Evolutionary conservation across 2,329 filamentous ascomycete species (phyloP).

Genomic region (Penicillium sp.): DNA sequence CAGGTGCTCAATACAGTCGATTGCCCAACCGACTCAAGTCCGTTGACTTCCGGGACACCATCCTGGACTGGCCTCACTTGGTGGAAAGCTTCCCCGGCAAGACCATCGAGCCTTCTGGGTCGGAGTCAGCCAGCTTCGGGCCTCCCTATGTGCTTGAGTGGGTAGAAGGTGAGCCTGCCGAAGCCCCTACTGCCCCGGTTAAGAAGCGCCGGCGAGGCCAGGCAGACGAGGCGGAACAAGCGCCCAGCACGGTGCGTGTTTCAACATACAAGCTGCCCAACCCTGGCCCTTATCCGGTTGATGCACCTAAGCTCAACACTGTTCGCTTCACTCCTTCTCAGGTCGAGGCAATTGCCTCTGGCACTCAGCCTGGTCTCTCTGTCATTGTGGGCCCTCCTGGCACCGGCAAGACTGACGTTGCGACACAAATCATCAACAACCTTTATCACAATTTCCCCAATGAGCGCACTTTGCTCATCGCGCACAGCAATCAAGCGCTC

Average conservation of each 20-base stretch:
- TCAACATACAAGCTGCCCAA: conserved; percentile 87
- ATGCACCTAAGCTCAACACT: conserved; percentile 72
- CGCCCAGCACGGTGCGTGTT: conserved; percentile 66
- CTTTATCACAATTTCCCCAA: conserved; percentile 96
- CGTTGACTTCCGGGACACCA: conserved; percentile 89
- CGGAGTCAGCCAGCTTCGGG: conserved; percentile 66
- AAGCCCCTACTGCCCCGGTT: conserved; percentile 56
- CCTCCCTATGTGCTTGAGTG: conserved; percentile 83
- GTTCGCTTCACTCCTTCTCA: conserved; percentile 89
- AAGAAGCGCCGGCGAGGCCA: conserved; percentile 84
- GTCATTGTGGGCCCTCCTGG: conserved; percentile 92
- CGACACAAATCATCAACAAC: conserved; percentile 97
- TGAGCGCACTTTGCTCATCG: conserved; percentile 85
- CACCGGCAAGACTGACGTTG: conserved; percentile 98
- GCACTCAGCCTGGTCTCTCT: conserved; percentile 88
- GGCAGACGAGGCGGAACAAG: conserved; percentile 60
- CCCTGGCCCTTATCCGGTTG: conserved; percentile 80
- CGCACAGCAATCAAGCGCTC: conserved; percentile 94
- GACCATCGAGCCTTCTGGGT: conserved; percentile 71
- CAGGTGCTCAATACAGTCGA: conserved; percentile 78
- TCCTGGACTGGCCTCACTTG: conserved; percentile 91
- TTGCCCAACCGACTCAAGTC: conserved; percentile 70
- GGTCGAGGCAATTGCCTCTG: conserved; percentile 86
- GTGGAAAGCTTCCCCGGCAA: conserved; percentile 84
- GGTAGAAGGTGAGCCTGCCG: conserved; percentile 48